Conservation (phyloP, 441 rosid species). For the Syzygium malaccense region DNA sequence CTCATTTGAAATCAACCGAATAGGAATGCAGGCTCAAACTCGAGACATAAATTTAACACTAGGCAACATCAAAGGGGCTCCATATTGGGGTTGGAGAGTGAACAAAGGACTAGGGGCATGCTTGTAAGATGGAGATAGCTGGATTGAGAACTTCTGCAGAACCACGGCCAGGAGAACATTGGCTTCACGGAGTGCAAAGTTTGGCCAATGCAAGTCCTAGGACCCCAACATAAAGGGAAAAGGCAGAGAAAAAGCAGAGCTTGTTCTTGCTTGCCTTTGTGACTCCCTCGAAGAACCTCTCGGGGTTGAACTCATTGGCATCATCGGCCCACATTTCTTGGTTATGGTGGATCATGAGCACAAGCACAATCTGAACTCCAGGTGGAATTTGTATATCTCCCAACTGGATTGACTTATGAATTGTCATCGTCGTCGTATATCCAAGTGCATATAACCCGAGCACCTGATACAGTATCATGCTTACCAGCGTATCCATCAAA, state of each 20-base stretch:
- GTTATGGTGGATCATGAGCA: neutral
- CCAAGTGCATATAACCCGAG: neutral
- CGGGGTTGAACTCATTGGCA: neutral
- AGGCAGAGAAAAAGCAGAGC: neutral
- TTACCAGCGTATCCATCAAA: neutral
- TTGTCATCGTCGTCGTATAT: neutral
- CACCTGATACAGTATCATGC: neutral
- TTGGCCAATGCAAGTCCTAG: constrained; percentile 5
- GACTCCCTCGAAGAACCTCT: constrained; percentile 1
- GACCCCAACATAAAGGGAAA: neutral
- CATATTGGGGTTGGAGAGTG: neutral
- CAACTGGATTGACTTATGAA: neutral
- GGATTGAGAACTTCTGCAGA: neutral
- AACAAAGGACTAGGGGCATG: neutral
- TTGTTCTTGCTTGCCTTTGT: neutral
- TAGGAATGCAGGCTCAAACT: too few relatives aligned
- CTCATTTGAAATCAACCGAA: too few relatives aligned
- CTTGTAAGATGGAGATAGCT: neutral
- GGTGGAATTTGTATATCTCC: neutral
- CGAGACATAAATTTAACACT: too few relatives aligned
- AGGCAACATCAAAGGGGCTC: neutral
- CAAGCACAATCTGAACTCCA: neutral
- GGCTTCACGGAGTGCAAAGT: neutral
- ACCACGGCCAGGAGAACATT: neutral
- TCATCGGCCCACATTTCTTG: constrained; percentile 1